Evolutionary conservation across 2,329 filamentous ascomycete species (phyloP), one percentile per base, ranked within the genome.

Genomic region (Aspergillus vadensis): DNA sequence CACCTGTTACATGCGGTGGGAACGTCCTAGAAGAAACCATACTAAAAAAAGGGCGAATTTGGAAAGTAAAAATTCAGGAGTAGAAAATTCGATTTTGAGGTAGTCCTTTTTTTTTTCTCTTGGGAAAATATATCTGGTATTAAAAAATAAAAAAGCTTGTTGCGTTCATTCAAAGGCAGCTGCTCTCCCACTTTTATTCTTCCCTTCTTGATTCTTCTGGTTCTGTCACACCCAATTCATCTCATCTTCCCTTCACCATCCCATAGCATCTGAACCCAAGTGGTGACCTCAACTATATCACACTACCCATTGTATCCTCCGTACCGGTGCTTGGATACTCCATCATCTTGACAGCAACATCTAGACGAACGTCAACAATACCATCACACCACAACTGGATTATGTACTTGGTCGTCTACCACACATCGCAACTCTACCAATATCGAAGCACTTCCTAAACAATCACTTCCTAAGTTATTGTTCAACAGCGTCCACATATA

Each of bases 371-470:
- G 2, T 15, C 14, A 44, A 44, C 25, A 47, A 19, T 55, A 27
- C 41, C 53, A 27, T 27, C 53, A 55, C 12, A 55, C 32, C 3
- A 15, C 49, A 27, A 57, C 30, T 59, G 44, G 55, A 67, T 64
- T 68, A 68, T 69, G 67, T 63, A 60, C 57, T 63, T 60, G 60
- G 49, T 63, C 65, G 64, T 58, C 53, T 56, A 36, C 55, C 56
- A 59, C 25, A 38, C 57, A 44, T 63, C 67, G 63, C 65, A 65
- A 65, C 58, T 68, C 19, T 61, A 61, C 36, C 68, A 68, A 32
- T 62, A 72, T 32, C 70, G 67, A 59, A 70, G 68, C 58, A 67
- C 64, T 52, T 70, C 65, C 57, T 71, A 58, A 68, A 55, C 41
- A 23, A 58, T 48, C 32, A 48, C 52, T 48, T 47, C 14, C 10